Percentiles rank a stretch among this genome's conserved stretches.
Conservation (phyloP, 305 asterid species). For the Solanum chacoense region DNA sequence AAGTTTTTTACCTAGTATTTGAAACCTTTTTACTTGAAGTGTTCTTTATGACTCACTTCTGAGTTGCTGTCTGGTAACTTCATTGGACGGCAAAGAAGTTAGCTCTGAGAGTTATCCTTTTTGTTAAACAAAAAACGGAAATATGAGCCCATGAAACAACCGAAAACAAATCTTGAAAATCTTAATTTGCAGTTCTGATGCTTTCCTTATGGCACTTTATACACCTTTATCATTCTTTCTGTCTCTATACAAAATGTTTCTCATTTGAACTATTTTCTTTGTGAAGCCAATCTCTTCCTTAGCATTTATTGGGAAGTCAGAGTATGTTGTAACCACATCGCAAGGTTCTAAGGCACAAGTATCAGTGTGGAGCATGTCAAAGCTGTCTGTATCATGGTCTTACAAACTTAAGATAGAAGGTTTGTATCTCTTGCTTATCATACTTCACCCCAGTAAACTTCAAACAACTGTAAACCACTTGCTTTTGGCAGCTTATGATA, state of each 20-base stretch:
- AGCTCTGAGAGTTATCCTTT: not conserved
- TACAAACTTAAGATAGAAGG: constrained; percentile 76
- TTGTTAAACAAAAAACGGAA: not conserved
- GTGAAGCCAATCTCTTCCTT: constrained; percentile 55
- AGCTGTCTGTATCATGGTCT: constrained; percentile 53
- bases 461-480: not conserved
- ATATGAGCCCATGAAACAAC: not conserved
- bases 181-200: not conserved
- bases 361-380: constrained; percentile 68
- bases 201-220: not conserved
- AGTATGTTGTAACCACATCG: constrained; percentile 69
- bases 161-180: not conserved
- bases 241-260: not conserved
- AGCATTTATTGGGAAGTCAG: constrained; percentile 70
- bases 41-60: not conserved
- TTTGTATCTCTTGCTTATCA: constrained; percentile 6
- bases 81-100: not conserved
- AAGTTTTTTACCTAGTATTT: not conserved
- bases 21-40: not conserved
- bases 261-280: constrained; percentile 1
- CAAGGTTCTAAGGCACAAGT: constrained; percentile 57
- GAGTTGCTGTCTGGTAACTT: not conserved
- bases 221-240: not conserved
- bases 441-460: not conserved
- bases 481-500: not conserved